Conservation (phyloP, 108 stramenopile genomes). For the Seminavis robusta region DNA sequence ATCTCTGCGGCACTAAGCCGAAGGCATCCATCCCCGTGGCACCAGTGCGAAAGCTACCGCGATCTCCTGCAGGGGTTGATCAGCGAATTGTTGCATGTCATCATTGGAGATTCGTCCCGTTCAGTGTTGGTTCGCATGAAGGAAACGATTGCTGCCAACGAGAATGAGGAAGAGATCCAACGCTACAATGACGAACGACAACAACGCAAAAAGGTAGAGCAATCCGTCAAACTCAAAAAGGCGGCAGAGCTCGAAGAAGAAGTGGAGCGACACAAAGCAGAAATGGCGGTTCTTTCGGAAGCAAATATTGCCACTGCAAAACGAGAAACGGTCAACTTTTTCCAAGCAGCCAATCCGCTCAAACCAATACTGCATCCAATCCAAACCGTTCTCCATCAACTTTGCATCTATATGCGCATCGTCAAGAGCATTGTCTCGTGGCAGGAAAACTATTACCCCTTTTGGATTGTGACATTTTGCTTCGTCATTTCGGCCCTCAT, state of each 20-base stretch:
- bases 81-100: no score
- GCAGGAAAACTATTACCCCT: constrained; percentile 63
- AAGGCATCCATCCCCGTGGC: no score
- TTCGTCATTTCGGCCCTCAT: constrained; percentile 38
- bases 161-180: constrained; percentile 33
- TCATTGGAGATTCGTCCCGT: no score
- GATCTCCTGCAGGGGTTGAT: no score
- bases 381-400: constrained; percentile 22
- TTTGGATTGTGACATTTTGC: constrained; percentile 55
- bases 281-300: constrained; percentile 36
- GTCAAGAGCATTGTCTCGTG: constrained; percentile 49
- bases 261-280: constrained; percentile 17
- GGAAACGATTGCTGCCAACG: constrained; percentile 16
- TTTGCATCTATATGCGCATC: constrained; percentile 34
- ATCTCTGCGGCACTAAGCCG: no score
- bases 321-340: constrained; percentile 8
- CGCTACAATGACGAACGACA: constrained; percentile 34
- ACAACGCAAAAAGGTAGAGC: constrained; percentile 19
- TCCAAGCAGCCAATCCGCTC: constrained; percentile 6
- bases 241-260: constrained; percentile 30
- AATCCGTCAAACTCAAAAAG: no score
- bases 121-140: no score
- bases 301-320: constrained; percentile 23
- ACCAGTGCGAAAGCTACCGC: no score
- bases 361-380: constrained; percentile 8